Conservation (phyloP, 495 filamentous ascomycete species). For the Daldinia loculata region DNA sequence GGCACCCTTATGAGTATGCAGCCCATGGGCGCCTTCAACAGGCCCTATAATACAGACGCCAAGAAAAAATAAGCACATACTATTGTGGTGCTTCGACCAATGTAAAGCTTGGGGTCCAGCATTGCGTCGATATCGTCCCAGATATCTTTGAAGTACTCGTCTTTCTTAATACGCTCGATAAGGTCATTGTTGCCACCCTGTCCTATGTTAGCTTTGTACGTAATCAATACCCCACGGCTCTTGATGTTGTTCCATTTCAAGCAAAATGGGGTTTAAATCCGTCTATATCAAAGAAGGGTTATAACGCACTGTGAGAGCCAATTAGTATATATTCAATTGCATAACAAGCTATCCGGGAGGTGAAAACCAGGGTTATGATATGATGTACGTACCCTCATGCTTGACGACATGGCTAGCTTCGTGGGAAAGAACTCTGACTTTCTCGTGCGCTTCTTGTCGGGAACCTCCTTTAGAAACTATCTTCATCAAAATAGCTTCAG, state of each 20-base stretch:
- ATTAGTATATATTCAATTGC: slow-evolving; percentile 1
- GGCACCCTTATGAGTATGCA: not conserved
- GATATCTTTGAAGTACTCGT: slow-evolving; percentile 84
- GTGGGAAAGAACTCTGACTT: slow-evolving; percentile 88
- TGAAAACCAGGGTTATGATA: not conserved
- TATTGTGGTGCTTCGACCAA: slow-evolving; percentile 62
- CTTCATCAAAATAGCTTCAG: slow-evolving; percentile 79
- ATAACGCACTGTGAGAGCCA: not conserved
- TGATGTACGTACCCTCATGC: slow-evolving; percentile 61
- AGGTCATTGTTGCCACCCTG: slow-evolving; percentile 73
- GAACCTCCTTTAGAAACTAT: slow-evolving; percentile 76
- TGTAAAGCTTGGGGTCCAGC: slow-evolving; percentile 75
- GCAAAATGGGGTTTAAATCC: not conserved
- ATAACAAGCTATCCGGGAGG: not conserved
- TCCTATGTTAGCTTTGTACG: not conserved
- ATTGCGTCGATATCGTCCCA: slow-evolving; percentile 76
- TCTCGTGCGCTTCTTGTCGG: slow-evolving; percentile 91
- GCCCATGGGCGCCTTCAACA: not conserved
- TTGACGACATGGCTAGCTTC: slow-evolving; percentile 85
- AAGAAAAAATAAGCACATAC: not conserved
- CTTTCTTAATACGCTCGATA: slow-evolving; percentile 77
- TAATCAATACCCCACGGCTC: not conserved
- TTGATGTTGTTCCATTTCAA: not conserved
- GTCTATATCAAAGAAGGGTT: not conserved
- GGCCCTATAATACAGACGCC: not conserved